A percentile compares a stretch with the other conserved stretches of the same genome.
phyloP scores from a whole-genome alignment of 306 rosid species.

The Fragaria ananassa region DNA sequence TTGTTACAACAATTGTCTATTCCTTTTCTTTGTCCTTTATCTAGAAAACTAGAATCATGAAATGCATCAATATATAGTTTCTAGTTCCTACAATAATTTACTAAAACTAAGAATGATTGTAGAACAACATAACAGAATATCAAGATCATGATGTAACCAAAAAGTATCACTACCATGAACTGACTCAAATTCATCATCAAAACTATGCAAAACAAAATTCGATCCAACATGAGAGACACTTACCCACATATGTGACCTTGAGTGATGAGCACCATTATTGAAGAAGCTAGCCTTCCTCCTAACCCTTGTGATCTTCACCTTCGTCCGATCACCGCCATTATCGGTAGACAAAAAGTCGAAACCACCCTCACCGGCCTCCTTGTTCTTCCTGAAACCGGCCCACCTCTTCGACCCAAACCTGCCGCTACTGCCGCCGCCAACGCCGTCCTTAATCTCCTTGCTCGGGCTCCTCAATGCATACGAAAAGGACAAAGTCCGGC shows the following conservation, averaged over 20 bases:
- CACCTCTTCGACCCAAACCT: constrained; percentile 62
- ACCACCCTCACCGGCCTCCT: constrained; percentile 36
- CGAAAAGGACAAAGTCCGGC: constrained; percentile 58
- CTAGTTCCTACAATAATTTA: background rate
- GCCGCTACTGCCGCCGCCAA: background rate
- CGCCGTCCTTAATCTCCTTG: background rate
- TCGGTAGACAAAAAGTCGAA: constrained; percentile 38
- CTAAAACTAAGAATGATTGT: background rate
- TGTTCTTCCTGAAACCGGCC: constrained; percentile 56
- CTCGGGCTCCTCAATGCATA: constrained; percentile 44
- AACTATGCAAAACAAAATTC: background rate
- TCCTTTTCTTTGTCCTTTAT: background rate
- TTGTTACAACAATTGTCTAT: background rate
- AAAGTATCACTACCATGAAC: background rate
- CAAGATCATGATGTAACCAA: background rate
- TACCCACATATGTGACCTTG: constrained; percentile 61
- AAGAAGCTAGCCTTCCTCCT: constrained; percentile 36
- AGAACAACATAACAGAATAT: background rate
- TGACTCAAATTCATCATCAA: background rate
- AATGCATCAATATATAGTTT: background rate
- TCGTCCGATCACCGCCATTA: background rate
- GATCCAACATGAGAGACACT: constrained; percentile 6
- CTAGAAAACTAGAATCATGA: background rate
- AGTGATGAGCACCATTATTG: constrained; percentile 25
- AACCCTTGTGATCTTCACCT: constrained; percentile 41